These are phyloP conservation scores for sunflower (Helianthus annuus) DNA, from an alignment of 129 eudicot genomes.

Conservation along the genomic window DNA sequence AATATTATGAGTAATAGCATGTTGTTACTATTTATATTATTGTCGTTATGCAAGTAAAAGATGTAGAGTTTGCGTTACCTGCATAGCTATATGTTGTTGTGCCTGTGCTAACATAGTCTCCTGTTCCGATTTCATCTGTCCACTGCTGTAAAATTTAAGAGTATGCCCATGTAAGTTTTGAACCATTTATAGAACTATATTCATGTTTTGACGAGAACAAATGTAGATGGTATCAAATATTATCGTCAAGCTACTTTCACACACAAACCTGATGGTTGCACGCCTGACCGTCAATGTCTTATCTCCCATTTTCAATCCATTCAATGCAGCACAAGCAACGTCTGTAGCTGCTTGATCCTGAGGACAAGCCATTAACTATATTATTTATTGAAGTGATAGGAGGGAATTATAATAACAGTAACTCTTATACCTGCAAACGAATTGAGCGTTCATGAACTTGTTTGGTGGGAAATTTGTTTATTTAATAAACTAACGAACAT, in stretches of 20 bases:
- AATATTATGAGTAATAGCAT: too few species aligned
- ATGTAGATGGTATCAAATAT: background rate
- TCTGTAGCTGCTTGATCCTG: conserved; percentile 90
- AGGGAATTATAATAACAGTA: conserved; percentile 1
- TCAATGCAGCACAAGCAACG: conserved; percentile 85
- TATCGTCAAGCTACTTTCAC: conserved; percentile 8
- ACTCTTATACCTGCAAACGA: too few species aligned
- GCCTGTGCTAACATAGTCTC: conserved; percentile 78
- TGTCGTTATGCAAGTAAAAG: background rate
- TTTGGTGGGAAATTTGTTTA: too few species aligned
- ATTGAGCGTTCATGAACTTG: too few species aligned
- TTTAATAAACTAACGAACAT: too few species aligned
- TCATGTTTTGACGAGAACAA: background rate
- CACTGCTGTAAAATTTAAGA: conserved; percentile 49
- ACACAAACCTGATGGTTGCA: conserved; percentile 77
- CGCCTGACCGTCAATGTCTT: conserved; percentile 92
- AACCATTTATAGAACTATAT: background rate
- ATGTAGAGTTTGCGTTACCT: conserved; percentile 36
- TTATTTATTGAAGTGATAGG: background rate
- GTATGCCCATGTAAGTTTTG: background rate
- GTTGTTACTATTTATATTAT: background rate
- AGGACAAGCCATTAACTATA: background rate
- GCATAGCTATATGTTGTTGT: conserved; percentile 86
- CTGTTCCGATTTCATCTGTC: conserved; percentile 79
- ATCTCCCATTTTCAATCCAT: conserved; percentile 95